phyloP scores from a whole-genome alignment of 2,329 filamentous ascomycete species.

The Paraphoma sp. region DNA sequence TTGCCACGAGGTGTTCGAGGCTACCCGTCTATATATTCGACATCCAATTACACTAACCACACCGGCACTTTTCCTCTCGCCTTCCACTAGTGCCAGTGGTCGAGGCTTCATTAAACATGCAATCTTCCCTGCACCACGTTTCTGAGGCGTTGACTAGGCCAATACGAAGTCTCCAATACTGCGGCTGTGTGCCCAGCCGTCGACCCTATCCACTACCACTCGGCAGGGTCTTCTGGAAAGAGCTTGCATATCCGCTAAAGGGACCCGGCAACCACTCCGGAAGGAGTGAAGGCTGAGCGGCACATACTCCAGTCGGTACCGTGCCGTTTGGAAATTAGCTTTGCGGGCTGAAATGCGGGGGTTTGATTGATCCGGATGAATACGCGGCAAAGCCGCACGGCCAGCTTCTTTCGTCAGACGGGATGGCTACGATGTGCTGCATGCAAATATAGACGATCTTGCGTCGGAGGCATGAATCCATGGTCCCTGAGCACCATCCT shows the following conservation, averaged over 20 bases:
- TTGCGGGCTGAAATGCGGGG: conserved; percentile 1
- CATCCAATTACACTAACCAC: neutral
- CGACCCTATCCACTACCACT: neutral
- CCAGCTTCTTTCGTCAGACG: neutral
- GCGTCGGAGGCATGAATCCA: neutral
- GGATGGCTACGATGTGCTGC: neutral
- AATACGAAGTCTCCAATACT: conserved; percentile 3
- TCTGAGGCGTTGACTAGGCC: conserved; percentile 1
- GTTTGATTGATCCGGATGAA: conserved; percentile 4
- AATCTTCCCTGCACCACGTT: conserved; percentile 7
- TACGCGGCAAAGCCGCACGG: neutral
- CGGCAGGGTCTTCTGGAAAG: neutral
- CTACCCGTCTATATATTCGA: conserved; percentile 11
- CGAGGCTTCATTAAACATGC: conserved; percentile 3
- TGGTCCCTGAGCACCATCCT: neutral
- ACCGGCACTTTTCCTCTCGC: neutral
- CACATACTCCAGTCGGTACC: neutral
- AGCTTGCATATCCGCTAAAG: neutral
- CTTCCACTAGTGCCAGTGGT: conserved; percentile 1
- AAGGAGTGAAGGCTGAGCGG: neutral
- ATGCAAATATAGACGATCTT: neutral
- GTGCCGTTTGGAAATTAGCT: neutral
- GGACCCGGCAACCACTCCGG: neutral
- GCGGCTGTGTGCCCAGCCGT: neutral
- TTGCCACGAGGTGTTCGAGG: neutral